A percentile compares a stretch with the other conserved stretches of the same genome.
These are phyloP conservation scores for Scheffersomyces stambukii DNA, from an alignment of 1,139 yeast genomes.

Conservation along the genomic window DNA sequence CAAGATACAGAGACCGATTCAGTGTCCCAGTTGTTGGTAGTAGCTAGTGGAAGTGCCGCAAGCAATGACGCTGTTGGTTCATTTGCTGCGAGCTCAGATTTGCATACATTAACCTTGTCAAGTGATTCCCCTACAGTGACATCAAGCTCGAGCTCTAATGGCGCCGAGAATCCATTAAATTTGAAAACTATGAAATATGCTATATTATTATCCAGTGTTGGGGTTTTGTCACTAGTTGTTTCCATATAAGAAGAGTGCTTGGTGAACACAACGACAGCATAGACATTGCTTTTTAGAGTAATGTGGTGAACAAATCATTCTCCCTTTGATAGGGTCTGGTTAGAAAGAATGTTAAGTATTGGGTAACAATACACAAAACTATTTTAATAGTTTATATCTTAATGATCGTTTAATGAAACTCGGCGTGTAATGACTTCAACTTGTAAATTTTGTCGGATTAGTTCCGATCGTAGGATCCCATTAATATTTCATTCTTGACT, in stretches of 20 bases:
- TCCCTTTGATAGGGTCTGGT: too few relatives aligned
- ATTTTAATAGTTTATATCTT: too few relatives aligned
- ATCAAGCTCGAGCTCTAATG: not conserved
- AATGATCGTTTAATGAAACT: too few relatives aligned
- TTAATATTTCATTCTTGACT: too few relatives aligned
- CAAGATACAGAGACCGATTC: conserved; percentile 1
- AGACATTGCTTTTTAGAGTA: too few relatives aligned
- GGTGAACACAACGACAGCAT: too few relatives aligned
- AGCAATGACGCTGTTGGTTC: conserved; percentile 6
- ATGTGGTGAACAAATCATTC: too few relatives aligned
- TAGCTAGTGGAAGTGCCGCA: conserved; percentile 6
- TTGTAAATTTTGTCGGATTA: too few relatives aligned
- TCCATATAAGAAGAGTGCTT: conserved; percentile 1
- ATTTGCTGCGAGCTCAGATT: conserved; percentile 10
- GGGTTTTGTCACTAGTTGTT: conserved; percentile 3
- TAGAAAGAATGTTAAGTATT: too few relatives aligned
- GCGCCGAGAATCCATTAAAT: conserved; percentile 1
- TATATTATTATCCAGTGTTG: conserved; percentile 3
- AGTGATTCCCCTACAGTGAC: conserved; percentile 1
- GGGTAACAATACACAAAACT: too few relatives aligned
- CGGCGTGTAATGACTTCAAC: too few relatives aligned
- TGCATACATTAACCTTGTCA: conserved; percentile 7
- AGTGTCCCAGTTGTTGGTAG: conserved; percentile 5
- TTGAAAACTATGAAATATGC: conserved; percentile 3
- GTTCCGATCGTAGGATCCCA: too few relatives aligned